phyloP scores from a whole-genome alignment of 1,284 basidiomycete species.

The Trichosporon inkin region DNA sequence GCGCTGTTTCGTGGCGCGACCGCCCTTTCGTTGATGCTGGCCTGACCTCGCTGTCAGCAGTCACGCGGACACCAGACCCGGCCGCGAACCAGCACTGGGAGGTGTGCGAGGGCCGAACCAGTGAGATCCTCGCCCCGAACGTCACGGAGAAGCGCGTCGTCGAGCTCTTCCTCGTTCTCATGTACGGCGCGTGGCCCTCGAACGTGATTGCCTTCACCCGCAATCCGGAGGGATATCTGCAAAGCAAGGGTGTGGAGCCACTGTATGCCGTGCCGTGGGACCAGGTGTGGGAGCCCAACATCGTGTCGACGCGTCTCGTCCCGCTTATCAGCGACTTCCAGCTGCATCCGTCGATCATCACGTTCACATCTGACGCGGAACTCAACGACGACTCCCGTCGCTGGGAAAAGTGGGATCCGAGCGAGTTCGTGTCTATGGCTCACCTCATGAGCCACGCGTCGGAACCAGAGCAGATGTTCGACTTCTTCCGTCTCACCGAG shows the following conservation, averaged over 20 bases:
- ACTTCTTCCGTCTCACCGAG: conserved; percentile 22
- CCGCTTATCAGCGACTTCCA: conserved; percentile 42
- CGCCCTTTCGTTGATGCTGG: conserved; percentile 37
- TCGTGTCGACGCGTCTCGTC: conserved; percentile 31
- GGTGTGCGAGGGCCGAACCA: conserved; percentile 12
- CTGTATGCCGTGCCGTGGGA: conserved; percentile 41
- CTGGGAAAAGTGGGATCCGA: conserved; percentile 44
- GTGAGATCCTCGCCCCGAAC: conserved; percentile 2
- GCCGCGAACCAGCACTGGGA: conserved; percentile 25
- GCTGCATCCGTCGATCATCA: conserved; percentile 41
- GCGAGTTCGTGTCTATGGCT: conserved; percentile 38
- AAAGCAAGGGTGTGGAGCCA: conserved; percentile 29
- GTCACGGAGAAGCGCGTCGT: conserved; percentile 28
- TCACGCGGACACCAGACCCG: conserved; percentile 34
- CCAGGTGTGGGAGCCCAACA: conserved; percentile 34
- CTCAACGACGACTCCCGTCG: conserved; percentile 37
- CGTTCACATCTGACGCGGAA: conserved; percentile 41
- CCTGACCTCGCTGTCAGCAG: conserved; percentile 18
- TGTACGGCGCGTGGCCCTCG: conserved; percentile 46
- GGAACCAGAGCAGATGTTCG: conserved; percentile 25
- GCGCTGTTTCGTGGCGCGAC: conserved; percentile 44
- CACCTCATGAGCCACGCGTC: conserved; percentile 40
- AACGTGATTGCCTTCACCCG: conserved; percentile 45
- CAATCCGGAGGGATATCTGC: conserved; percentile 39
- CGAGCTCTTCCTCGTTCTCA: conserved; percentile 32